Evolutionary conservation across 1,284 basidiomycete species (phyloP).

Genomic region (Heterobasidion annosum): DNA sequence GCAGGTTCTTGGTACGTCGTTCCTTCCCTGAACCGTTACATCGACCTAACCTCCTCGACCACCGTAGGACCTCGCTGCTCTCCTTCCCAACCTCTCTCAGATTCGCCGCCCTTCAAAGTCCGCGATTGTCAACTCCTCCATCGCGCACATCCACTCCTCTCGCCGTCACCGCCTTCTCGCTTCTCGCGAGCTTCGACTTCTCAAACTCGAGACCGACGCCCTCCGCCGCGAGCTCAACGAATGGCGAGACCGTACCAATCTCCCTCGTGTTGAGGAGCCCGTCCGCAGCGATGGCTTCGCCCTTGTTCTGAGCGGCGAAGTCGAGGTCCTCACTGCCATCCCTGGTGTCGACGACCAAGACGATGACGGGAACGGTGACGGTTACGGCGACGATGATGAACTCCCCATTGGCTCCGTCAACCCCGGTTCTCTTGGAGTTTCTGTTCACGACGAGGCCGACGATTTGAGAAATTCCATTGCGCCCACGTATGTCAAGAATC

Average conservation of each 20-base stretch:
- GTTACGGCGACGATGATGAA: slow-evolving; percentile 10
- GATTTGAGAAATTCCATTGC: slow-evolving; percentile 14
- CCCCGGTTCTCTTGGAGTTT: slow-evolving; percentile 7
- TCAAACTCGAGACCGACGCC: slow-evolving; percentile 73
- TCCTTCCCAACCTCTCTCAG: slow-evolving; percentile 82
- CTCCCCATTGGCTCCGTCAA: background rate
- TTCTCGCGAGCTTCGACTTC: slow-evolving; percentile 63
- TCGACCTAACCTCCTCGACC: slow-evolving; percentile 2
- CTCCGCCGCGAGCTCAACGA: slow-evolving; percentile 81
- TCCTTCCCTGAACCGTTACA: slow-evolving; percentile 1
- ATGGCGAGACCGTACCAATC: slow-evolving; percentile 70
- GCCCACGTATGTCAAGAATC: slow-evolving; percentile 10
- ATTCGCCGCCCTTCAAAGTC: slow-evolving; percentile 91
- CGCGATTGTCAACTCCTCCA: slow-evolving; percentile 88
- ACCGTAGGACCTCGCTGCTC: slow-evolving; percentile 72
- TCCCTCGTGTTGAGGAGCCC: slow-evolving; percentile 63
- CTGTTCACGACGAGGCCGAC: slow-evolving; percentile 15
- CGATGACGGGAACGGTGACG: slow-evolving; percentile 20
- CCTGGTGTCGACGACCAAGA: slow-evolving; percentile 47
- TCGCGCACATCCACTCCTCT: slow-evolving; percentile 76
- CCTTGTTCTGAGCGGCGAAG: slow-evolving; percentile 58
- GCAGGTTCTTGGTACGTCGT: slow-evolving; percentile 66
- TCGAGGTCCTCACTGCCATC: slow-evolving; percentile 49
- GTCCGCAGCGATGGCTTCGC: slow-evolving; percentile 58
- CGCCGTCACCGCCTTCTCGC: slow-evolving; percentile 75